A percentile compares a stretch with the other conserved stretches of the same genome.
These are phyloP conservation scores for Aspergillus avenaceus DNA, from an alignment of 495 filamentous ascomycete species.

Conservation along the genomic window DNA sequence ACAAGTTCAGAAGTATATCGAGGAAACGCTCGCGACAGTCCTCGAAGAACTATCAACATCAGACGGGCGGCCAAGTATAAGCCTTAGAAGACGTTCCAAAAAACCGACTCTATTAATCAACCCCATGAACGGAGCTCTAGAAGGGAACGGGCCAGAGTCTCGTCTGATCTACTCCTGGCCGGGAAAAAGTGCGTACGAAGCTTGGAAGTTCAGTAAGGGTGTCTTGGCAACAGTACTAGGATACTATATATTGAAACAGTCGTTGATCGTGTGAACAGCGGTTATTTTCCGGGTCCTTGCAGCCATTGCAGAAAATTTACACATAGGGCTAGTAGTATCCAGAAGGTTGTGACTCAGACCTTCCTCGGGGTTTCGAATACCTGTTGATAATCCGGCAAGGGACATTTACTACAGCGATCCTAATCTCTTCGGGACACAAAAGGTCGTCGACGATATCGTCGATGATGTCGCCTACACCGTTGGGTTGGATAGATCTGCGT, in stretches of 20 bases:
- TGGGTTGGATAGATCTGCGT: conserved; percentile 31
- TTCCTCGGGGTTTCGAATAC: not conserved
- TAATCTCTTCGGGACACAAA: conserved; percentile 71
- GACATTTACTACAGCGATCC: conserved; percentile 91
- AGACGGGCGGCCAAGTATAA: conserved; percentile 29
- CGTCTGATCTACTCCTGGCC: conserved; percentile 49
- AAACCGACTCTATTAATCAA: conserved; percentile 24
- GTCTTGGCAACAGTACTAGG: not conserved
- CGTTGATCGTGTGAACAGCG: conserved; percentile 33
- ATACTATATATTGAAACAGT: not conserved
- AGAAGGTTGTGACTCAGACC: conserved; percentile 57
- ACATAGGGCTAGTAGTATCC: conserved; percentile 59
- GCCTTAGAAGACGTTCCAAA: conserved; percentile 24
- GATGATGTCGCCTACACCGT: conserved; percentile 81
- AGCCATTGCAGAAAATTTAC: conserved; percentile 64
- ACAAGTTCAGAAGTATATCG: conserved; percentile 29
- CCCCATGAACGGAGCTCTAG: conserved; percentile 24
- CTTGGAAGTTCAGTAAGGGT: conserved; percentile 60
- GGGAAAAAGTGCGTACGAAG: conserved; percentile 53
- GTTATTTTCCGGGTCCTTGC: conserved; percentile 65
- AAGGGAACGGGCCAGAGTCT: conserved; percentile 13
- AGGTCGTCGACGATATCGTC: conserved; percentile 69
- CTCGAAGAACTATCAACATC: conserved; percentile 23
- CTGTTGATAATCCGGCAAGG: conserved; percentile 35
- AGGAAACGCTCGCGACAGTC: conserved; percentile 22